Evolutionary conservation across 129 eudicot genomes (phyloP).

Genomic region (Calendula officinalis): DNA sequence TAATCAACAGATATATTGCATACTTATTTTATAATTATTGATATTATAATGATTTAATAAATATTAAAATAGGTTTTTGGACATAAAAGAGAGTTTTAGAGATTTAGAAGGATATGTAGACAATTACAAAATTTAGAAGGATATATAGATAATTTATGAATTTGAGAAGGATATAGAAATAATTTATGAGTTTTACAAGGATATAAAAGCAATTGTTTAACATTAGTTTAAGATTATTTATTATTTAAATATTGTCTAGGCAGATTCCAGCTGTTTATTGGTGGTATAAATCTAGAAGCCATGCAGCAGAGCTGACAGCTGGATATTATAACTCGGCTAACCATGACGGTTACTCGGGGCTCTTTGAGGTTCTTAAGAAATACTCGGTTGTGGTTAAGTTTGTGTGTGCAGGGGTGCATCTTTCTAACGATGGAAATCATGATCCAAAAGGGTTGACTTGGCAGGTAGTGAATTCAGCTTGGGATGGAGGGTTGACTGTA

Average conservation of each 20-base stretch:
- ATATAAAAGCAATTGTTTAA: too few species aligned
- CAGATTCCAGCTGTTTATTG: conserved; percentile 64
- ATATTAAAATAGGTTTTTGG: too few species aligned
- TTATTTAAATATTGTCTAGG: conserved; percentile 13
- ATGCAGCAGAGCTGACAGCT: conserved; percentile 69
- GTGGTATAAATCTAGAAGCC: conserved; percentile 68
- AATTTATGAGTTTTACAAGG: too few species aligned
- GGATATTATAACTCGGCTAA: conserved; percentile 60
- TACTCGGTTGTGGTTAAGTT: conserved; percentile 45
- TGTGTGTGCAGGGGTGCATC: conserved; percentile 33
- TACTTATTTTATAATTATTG: too few species aligned
- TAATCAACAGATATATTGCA: too few species aligned
- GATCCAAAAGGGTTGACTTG: conserved; percentile 61
- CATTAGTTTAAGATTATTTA: not conserved
- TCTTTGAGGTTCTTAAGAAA: conserved; percentile 45
- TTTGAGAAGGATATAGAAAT: too few species aligned
- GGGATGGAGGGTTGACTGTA: conserved; percentile 52
- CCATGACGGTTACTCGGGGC: conserved; percentile 52
- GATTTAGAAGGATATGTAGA: too few species aligned
- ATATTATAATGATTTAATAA: too few species aligned
- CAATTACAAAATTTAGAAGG: too few species aligned
- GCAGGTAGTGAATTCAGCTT: conserved; percentile 61
- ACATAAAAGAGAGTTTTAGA: too few species aligned
- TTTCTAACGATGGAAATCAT: conserved; percentile 26
- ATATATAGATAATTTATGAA: too few species aligned